These are phyloP conservation scores for Nyctanthes arbortristis DNA, from an alignment of 257 asterid genomes.

Conservation along the genomic window DNA sequence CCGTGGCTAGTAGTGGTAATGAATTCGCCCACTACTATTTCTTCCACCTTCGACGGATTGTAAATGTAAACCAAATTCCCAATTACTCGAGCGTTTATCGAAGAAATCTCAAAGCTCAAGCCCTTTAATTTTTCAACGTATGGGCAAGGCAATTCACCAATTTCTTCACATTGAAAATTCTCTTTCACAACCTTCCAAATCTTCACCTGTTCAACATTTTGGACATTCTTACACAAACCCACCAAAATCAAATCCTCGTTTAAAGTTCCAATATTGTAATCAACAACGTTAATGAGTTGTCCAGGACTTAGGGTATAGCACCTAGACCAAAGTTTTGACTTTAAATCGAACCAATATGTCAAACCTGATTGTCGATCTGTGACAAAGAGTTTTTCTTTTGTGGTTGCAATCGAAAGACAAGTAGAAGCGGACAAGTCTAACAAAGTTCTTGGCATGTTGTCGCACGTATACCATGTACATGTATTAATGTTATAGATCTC, in stretches of 20 bases:
- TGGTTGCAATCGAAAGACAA: constrained; percentile 46
- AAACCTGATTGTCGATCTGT: constrained; percentile 41
- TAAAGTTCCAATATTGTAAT: constrained; percentile 33
- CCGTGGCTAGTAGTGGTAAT: constrained; percentile 12
- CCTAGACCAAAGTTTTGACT: constrained; percentile 32
- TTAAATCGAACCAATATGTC: constrained; percentile 30
- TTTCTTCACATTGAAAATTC: constrained; percentile 19
- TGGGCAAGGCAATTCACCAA: constrained; percentile 48
- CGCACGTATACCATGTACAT: constrained; percentile 32
- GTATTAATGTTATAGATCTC: constrained; percentile 33
- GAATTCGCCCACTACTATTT: constrained; percentile 31
- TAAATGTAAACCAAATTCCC: constrained; percentile 38
- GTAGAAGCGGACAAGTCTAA: constrained; percentile 39
- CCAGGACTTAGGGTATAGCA: constrained; percentile 29
- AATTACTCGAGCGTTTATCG: constrained; percentile 25
- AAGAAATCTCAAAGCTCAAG: constrained; percentile 25
- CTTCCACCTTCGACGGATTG: constrained; percentile 31
- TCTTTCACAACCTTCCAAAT: constrained; percentile 34
- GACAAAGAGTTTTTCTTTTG: constrained; percentile 33
- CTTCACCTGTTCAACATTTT: constrained; percentile 25
- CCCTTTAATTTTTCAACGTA: constrained; percentile 23
- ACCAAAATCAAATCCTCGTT: constrained; percentile 24
- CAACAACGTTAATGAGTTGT: constrained; percentile 20
- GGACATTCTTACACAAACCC: constrained; percentile 22
- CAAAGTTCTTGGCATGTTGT: constrained; percentile 41